Evolutionary conservation across 1,284 basidiomycete species (phyloP), one percentile per base, ranked within the genome.

Genomic region (Grifola frondosa): DNA sequence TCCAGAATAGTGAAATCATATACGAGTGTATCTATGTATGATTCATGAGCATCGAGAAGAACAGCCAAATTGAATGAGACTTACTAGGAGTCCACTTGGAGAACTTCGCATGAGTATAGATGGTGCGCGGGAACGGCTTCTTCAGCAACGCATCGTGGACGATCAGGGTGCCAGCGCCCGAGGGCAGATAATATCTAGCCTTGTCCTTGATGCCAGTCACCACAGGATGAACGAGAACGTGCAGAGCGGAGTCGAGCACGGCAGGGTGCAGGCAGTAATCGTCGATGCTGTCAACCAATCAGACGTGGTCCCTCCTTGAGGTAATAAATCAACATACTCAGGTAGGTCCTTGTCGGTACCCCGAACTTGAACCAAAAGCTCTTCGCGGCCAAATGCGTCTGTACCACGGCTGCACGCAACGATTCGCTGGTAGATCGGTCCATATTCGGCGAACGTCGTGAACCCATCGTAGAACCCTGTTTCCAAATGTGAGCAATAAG

Each of bases 221-320:
- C 1, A 36, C 28, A 1, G 59, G 60, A 37, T 67, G 60, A 4
- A 61, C 55, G 11, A 56, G 37, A 7, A 60, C 48, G 42, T 70
- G 68, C 9, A 69, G 42, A 11, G 59, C 59, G 1, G 67, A 57
- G 41, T 71, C 68, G 11, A 70, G 52, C 19, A 74, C 61, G 3
- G 68, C 70, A 3, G 73, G 73, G 44, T 74, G 68, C 12, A 73
- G 40, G 6, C 24, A 24, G 30, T 48, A 52, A 22, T 44, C 42
- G 2, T 38, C 22, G 30, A 42, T 21, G 36, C 43, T 46, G 22
- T 17, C 17, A 9, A 37, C 29, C n/a, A n/a, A n/a, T n/a, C n/a
- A n/a, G n/a, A 2, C 50, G 48, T n/a, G 42, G 37, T 12, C 59
- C 28, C 8, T 10, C 1, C n/a, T 19, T n/a, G 17, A n/a, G n/a